These are phyloP conservation scores for Neurospora intermedia DNA, from an alignment of 495 filamentous ascomycete species.

Conservation along the genomic window DNA sequence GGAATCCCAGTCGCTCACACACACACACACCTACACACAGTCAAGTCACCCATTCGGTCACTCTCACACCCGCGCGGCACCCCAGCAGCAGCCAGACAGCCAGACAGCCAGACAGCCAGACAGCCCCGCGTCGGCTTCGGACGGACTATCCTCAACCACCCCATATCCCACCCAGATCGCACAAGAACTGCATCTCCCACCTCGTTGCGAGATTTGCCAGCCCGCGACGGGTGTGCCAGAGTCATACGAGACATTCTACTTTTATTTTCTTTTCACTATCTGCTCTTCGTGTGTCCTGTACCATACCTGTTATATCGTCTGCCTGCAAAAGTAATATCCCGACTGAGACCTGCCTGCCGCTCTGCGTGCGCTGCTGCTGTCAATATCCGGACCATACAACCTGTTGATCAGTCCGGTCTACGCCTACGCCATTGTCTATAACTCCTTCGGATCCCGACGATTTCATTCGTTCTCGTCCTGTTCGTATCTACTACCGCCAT, in stretches of 20 bases:
- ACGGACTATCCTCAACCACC: not conserved
- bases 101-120: not conserved
- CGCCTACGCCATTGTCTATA: not conserved
- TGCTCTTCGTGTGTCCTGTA: not conserved
- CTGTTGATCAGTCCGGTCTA: not conserved
- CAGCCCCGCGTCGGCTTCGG: not conserved
- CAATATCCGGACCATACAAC: not conserved
- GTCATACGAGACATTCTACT: conserved; percentile 41
- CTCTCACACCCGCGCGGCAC: not conserved
- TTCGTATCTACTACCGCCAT: not conserved
- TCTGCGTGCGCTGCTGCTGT: not conserved
- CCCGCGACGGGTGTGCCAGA: conserved; percentile 9
- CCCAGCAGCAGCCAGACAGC: not conserved
- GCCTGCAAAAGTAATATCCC: not conserved
- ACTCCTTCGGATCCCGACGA: conserved; percentile 2
- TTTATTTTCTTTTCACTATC: conserved; percentile 22
- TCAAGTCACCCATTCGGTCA: not conserved
- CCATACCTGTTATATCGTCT: not conserved
- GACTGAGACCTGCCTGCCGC: conserved; percentile 9
- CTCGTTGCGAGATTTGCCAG: conserved; percentile 21
- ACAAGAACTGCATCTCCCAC: conserved; percentile 8
- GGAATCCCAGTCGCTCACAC: not conserved
- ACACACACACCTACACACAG: not conserved
- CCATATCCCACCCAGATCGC: not conserved
- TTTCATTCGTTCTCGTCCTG: conserved; percentile 15